These are phyloP conservation scores for Phytophthora capsici DNA, from an alignment of 352 stramenopile genomes.

Conservation along the genomic window DNA sequence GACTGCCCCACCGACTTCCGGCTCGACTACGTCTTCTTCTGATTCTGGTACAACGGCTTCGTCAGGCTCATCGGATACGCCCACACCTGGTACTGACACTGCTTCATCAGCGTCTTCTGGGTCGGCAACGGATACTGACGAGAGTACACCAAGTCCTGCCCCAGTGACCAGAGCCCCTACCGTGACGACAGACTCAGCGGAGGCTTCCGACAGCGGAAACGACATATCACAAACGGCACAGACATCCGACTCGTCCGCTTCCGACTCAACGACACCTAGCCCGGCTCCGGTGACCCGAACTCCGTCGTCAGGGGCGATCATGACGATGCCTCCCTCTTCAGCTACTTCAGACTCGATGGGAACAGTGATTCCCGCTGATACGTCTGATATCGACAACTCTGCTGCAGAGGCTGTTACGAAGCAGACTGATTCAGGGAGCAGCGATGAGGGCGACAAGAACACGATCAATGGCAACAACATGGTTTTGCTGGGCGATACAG, in stretches of 20 bases:
- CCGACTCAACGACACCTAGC: constrained; percentile 19
- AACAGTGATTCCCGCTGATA: constrained; percentile 42
- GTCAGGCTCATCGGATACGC: constrained; percentile 22
- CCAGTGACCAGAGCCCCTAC: constrained; percentile 39
- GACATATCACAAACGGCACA: constrained; percentile 26
- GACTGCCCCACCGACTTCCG: constrained; percentile 5
- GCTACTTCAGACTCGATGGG: constrained; percentile 33
- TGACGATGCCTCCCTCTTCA: constrained; percentile 28
- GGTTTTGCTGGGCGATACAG: constrained; percentile 36
- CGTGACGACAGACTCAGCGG: constrained; percentile 7
- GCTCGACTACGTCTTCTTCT: constrained; percentile 17
- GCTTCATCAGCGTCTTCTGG: constrained; percentile 3
- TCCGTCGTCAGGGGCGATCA: constrained; percentile 5
- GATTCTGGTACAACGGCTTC: constrained; percentile 15
- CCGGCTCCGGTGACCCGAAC: constrained; percentile 28
- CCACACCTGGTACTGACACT: constrained; percentile 3
- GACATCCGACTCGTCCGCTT: constrained; percentile 11
- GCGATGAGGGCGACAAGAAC: constrained; percentile 20
- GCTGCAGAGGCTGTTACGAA: constrained; percentile 33
- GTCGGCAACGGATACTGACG: constrained; percentile 16
- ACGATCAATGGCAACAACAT: constrained; percentile 33
- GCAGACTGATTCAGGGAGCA: constrained; percentile 29
- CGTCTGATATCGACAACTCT: constrained; percentile 34
- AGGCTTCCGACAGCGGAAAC: constrained; percentile 13
- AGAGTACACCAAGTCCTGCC: constrained; percentile 35